A percentile compares a stretch with the other conserved stretches of the same genome.
These are phyloP conservation scores for Aspergillus proliferans DNA, from an alignment of 2,329 filamentous ascomycete species.

Conservation along the genomic window DNA sequence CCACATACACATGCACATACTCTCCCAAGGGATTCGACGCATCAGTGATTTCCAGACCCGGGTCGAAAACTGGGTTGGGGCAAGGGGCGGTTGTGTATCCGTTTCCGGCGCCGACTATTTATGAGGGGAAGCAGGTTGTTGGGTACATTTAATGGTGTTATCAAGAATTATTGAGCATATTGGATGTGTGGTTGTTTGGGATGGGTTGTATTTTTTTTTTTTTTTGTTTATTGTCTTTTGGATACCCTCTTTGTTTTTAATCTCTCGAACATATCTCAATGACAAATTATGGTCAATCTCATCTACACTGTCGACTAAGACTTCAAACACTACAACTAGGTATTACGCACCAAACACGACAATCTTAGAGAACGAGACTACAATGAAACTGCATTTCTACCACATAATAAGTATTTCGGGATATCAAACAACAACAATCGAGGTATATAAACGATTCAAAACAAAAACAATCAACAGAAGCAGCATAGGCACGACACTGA, in stretches of 20 bases:
- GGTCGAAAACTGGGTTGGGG: conserved; percentile 2
- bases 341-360: too few species aligned
- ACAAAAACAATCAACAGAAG: conserved; percentile 4
- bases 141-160: too few species aligned
- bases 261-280: not conserved
- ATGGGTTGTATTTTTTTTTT: too few species aligned
- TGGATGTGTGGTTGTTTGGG: too few species aligned
- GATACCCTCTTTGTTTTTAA: conserved; percentile 7
- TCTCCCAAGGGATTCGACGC: conserved; percentile 15
- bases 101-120: conserved; percentile 14
- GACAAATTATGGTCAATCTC: not conserved
- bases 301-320: not conserved
- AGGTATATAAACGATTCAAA: conserved; percentile 15
- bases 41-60: conserved; percentile 2
- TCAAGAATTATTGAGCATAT: too few species aligned
- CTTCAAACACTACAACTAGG: too few species aligned
- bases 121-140: conserved; percentile 13
- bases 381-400: not conserved
- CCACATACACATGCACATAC: conserved; percentile 13
- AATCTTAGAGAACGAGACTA: not conserved
- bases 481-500: conserved; percentile 8
- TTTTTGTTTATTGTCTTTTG: too few species aligned
- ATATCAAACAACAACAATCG: conserved; percentile 8
- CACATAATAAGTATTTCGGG: conserved; percentile 1
- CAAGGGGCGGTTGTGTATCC: conserved; percentile 8